Evolutionary conservation across 2,329 filamentous ascomycete genomes (phyloP), one percentile per base, ranked within the genome.

Genomic region (Colletotrichum scovillei): DNA sequence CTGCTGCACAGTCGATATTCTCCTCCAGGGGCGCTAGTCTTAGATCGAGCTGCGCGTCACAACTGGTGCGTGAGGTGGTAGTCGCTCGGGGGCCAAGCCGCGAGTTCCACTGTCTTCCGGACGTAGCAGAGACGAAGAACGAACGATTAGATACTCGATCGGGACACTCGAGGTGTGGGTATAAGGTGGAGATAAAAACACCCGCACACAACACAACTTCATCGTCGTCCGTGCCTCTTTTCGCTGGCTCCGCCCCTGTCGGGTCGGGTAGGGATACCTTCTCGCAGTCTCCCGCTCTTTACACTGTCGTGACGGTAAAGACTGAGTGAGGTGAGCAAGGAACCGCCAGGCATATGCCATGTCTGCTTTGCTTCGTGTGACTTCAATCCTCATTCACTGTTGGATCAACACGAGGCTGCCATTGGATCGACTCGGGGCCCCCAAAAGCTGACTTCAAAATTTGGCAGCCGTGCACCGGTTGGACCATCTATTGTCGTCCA

Each of bases 11-110:
- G 70, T 70, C 60, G 70, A 70, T 72, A 63, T 73, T 69, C 60
- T 70, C 60, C 69, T 65, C 55, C 66, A 60, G 19, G 22, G 67
- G 26, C 60, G 67, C 70, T 73, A 70, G 70, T 70, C 67, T 73
- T 60, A 70, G 67, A 73, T 73, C 70, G 67, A 73, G 60, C 70
- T 73, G 70, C 70, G 70, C 70, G 70, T 73, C 70, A 73, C 67
- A 65, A 56, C 67, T 60, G 60, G 60, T 70, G 70, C 66, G 66
- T 69, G 46, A 70, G 59, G 60, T 69, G 22, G 67, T 65, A 64
- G 42, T 67, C 65, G 28, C 38, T 28, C 35, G 58, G 65, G 65
- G 65, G 66, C 55, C 70, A 38, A 62, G 67, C 60, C 42, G 67
- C 56, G 55, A 73, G 70, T 55, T 49, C 70, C 67, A 70, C 70